Conservation (phyloP, 2,329 filamentous ascomycete species). For the Colletotrichum abscissum region DNA sequence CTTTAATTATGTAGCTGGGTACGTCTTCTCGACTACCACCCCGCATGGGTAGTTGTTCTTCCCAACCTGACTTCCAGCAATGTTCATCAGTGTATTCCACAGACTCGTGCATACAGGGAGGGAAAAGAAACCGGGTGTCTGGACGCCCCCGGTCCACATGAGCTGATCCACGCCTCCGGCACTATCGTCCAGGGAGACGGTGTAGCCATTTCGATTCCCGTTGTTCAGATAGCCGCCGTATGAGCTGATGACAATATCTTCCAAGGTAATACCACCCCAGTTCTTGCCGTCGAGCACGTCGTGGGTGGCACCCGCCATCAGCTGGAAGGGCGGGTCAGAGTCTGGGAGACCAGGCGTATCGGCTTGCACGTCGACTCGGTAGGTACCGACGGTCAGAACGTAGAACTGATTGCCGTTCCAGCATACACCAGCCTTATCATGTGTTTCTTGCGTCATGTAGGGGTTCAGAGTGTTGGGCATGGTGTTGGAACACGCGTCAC, state of each 20-base stretch:
- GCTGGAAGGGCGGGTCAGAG: constrained; percentile 12
- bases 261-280: constrained; percentile 15
- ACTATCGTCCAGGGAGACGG: constrained; percentile 3
- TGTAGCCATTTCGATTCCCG: constrained; percentile 22
- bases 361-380: not conserved
- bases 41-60: constrained; percentile 8
- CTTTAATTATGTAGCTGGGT: not conserved
- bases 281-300: constrained; percentile 22
- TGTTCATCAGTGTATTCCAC: constrained; percentile 12
- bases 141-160: not conserved
- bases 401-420: constrained; percentile 26
- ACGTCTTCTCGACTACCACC: not conserved
- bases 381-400: not conserved
- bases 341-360: not conserved
- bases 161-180: constrained; percentile 1
- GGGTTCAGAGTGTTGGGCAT: constrained; percentile 14
- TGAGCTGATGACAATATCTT: constrained; percentile 25
- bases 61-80: not conserved
- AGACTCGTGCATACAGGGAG: constrained; percentile 22
- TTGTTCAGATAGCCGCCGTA: constrained; percentile 1
- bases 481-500: constrained; percentile 4
- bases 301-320: not conserved
- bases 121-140: constrained; percentile 12
- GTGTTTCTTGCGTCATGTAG: constrained; percentile 15
- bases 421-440: constrained; percentile 5